phyloP scores from a whole-genome alignment of 2,329 filamentous ascomycete species.

The Raffaelea deltoideospora region DNA sequence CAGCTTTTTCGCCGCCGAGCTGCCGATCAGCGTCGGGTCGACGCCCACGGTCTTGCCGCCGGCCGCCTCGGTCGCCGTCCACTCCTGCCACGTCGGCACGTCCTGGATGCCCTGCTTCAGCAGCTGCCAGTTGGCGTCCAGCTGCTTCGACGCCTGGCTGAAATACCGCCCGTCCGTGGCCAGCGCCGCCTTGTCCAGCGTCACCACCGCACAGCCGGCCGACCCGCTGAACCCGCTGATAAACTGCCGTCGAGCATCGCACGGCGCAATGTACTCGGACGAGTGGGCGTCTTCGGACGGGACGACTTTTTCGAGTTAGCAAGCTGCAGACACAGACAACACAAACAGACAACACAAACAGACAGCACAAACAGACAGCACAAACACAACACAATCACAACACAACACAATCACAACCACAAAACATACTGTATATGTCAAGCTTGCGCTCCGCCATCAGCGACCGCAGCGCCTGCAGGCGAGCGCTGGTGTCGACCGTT shows the following conservation, averaged over 20 bases:
- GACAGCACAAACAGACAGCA: too few species aligned
- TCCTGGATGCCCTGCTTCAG: constrained; percentile 88
- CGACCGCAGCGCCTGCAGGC: constrained; percentile 60
- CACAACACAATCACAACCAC: too few species aligned
- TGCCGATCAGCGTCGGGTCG: constrained; percentile 76
- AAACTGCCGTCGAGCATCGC: constrained; percentile 78
- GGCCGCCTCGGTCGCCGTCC: constrained; percentile 74
- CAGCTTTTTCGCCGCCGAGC: constrained; percentile 48
- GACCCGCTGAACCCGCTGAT: constrained; percentile 93
- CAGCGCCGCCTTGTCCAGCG: constrained; percentile 70
- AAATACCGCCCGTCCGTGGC: constrained; percentile 96
- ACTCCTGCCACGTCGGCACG: constrained; percentile 95
- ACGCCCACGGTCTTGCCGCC: constrained; percentile 81
- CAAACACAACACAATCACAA: too few species aligned
- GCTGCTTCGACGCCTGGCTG: constrained; percentile 83
- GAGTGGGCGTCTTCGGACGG: constrained; percentile 96
- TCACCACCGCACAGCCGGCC: constrained; percentile 82
- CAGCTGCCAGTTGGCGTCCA: constrained; percentile 81
- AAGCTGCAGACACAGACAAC: too few species aligned
- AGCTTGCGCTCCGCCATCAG: constrained; percentile 80
- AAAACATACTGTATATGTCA: constrained; percentile 78
- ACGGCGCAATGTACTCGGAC: constrained; percentile 96
- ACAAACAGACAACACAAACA: too few species aligned
- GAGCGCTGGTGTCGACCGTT: constrained; percentile 61
- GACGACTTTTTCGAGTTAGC: too few species aligned